Percentiles rank a stretch among this genome's conserved stretches.
These are phyloP conservation scores for Ophiostoma pallidulum DNA, from an alignment of 2,329 filamentous ascomycete genomes.

Conservation along the genomic window DNA sequence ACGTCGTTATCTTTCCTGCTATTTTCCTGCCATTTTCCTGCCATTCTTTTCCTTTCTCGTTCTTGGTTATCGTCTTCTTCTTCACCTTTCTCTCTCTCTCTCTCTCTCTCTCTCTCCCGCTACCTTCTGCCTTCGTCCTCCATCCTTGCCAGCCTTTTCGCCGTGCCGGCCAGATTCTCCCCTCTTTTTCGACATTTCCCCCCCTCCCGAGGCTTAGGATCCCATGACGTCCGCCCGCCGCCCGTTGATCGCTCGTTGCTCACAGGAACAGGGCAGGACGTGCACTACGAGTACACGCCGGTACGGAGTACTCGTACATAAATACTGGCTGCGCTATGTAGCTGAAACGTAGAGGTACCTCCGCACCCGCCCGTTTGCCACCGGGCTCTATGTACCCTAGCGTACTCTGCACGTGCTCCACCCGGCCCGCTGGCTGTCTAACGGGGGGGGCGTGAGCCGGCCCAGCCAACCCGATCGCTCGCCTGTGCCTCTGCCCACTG, in stretches of 20 bases:
- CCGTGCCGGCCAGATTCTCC: no score
- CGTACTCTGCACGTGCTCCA: slow-evolving; percentile 14
- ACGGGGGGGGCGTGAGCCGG: slow-evolving; percentile 12
- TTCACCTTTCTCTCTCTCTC: neutral
- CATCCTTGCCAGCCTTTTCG: no score
- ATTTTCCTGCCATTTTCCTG: neutral
- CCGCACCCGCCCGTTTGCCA: neutral
- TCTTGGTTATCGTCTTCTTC: no score
- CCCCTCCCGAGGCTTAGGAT: no score
- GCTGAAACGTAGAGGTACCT: neutral
- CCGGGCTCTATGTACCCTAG: neutral
- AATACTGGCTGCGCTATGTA: no score
- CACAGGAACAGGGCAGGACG: no score
- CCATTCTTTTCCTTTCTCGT: neutral
- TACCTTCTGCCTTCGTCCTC: neutral
- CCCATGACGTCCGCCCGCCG: no score
- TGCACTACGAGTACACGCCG: no score
- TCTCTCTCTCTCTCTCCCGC: neutral
- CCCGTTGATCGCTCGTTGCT: no score
- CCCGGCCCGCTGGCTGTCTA: slow-evolving; percentile 15
- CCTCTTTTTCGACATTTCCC: no score
- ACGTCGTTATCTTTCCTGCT: neutral
- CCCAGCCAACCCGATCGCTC: slow-evolving; percentile 11
- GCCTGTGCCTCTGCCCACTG: slow-evolving; percentile 4
- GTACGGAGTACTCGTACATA: no score